Base-by-base conservation (phyloP, 1,284 basidiomycete species). In the Microbotryum silenes-acaulis region DNA sequence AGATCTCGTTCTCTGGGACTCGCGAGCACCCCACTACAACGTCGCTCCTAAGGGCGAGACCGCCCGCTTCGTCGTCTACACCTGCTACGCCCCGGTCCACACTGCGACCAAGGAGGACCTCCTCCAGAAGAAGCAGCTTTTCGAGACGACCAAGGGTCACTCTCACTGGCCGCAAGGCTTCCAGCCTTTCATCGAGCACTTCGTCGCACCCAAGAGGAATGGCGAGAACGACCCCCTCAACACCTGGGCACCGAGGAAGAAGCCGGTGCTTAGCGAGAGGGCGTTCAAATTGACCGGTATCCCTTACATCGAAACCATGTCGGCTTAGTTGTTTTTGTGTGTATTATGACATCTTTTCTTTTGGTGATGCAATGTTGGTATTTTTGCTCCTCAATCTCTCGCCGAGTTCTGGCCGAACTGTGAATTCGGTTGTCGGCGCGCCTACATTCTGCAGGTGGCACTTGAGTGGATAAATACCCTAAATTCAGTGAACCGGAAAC, bases 131-230 rank as follows among this genome's bases (percentile, higher is more conserved):
- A 59, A 59, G 57, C 27, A 25, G 37, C 46, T 56, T 6, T 65
- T 65, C 29, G 58, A 63, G 42, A 55, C 31, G 51, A 46, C 48
- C 14, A 55, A 60, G 50, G 62, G 59, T 6, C 59, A 60, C 51
- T 60, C 54, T 23, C 62, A 63, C 62, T 63, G 62, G 59, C 54
- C 62, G 27, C 57, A 60, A n/a, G 51, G 55, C 2, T 60, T 60
- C 58, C 55, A 58, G 12, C 53, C 59, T 1, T 55, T 45, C 31
- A 31, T 31, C 31, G 53, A 60, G 54, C n/a, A 16, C 14, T 60
- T 52, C 27, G 4, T 31, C 31, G 31, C 31, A 31, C 62, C 62
- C 18, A 63, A 56, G 37, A 51, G 62, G 16, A 57, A 63, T 37
- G 62, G 59, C 51, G 58, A 49, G n/a, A 50, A 37, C 14, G 58